A percentile compares a stretch with the other conserved stretches of the same genome.
phyloP scores from a whole-genome alignment of 1,284 basidiomycete genomes.

The Irpex sp. region DNA sequence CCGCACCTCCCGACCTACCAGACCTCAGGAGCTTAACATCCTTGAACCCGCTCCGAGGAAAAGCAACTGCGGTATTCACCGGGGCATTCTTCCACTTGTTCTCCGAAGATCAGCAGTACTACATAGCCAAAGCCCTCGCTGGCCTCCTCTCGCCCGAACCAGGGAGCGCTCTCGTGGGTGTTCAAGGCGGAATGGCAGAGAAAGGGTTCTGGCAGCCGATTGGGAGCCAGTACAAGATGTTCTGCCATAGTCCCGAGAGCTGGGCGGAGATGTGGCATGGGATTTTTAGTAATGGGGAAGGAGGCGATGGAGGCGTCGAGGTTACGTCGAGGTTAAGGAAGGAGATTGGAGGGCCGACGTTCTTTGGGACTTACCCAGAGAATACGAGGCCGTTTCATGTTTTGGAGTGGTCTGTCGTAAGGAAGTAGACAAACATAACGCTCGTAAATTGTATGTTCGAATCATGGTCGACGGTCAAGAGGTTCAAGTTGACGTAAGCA shows the following conservation, averaged over 20 bases:
- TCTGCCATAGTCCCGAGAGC: conserved; percentile 28
- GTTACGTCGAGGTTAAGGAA: background rate
- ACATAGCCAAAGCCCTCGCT: conserved; percentile 37
- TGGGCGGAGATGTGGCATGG: conserved; percentile 1
- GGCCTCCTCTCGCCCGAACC: conserved; percentile 35
- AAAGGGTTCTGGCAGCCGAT: conserved; percentile 20
- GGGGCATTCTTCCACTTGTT: conserved; percentile 53
- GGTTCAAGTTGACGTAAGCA: too few relatives aligned
- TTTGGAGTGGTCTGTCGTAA: background rate
- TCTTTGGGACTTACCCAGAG: background rate
- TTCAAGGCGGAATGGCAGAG: conserved; percentile 21
- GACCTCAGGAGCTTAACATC: background rate
- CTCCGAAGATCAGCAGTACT: conserved; percentile 36
- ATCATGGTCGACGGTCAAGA: too few relatives aligned
- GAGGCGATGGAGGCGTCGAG: background rate
- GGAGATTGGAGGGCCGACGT: background rate
- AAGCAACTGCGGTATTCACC: conserved; percentile 43
- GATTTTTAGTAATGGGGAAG: background rate
- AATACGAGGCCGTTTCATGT: background rate
- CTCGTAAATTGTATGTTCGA: too few relatives aligned
- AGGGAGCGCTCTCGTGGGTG: conserved; percentile 36
- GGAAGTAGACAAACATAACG: background rate
- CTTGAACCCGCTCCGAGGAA: conserved; percentile 33
- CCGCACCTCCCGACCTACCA: background rate
- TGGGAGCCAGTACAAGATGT: conserved; percentile 15